phyloP scores from a whole-genome alignment of 2,329 filamentous ascomycete species.

The Stenocarpella maydis region DNA sequence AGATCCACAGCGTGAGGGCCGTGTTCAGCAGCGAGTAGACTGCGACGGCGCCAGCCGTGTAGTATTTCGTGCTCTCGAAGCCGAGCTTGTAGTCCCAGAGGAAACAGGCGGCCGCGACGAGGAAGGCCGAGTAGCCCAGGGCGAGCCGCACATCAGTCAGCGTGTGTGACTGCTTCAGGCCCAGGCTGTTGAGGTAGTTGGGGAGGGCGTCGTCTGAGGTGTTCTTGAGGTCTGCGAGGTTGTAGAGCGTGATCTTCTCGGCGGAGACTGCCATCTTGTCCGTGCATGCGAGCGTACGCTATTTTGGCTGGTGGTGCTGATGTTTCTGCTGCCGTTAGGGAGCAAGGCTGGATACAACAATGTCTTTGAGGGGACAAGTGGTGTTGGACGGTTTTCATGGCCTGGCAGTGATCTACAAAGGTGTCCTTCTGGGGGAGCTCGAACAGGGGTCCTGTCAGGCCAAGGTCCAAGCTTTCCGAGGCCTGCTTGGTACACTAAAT shows the following conservation, averaged over 20 bases:
- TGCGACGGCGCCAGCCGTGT: slow-evolving; percentile 80
- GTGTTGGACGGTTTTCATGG: background rate
- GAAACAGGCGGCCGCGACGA: slow-evolving; percentile 84
- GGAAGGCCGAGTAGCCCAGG: slow-evolving; percentile 84
- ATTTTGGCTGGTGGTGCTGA: background rate
- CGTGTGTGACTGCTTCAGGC: slow-evolving; percentile 82
- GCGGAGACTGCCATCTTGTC: slow-evolving; percentile 51
- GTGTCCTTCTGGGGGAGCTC: slow-evolving; percentile 28
- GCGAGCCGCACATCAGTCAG: slow-evolving; percentile 83
- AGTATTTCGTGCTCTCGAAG: slow-evolving; percentile 85
- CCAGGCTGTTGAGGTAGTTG: slow-evolving; percentile 90
- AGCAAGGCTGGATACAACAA: background rate
- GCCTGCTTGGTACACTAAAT: background rate
- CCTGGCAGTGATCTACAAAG: slow-evolving; percentile 27
- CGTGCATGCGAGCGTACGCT: too few species aligned
- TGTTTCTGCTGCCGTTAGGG: background rate
- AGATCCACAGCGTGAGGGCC: slow-evolving; percentile 83
- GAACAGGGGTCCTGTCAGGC: background rate
- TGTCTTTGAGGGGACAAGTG: background rate
- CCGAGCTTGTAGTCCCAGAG: slow-evolving; percentile 90
- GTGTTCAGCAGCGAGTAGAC: slow-evolving; percentile 83
- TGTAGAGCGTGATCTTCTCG: slow-evolving; percentile 72
- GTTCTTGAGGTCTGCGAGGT: slow-evolving; percentile 91
- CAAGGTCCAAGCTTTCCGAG: slow-evolving; percentile 3
- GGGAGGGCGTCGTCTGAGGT: slow-evolving; percentile 94